Percentiles rank a stretch among this genome's conserved stretches.
Evolutionary conservation across 106 monocot genomes (phyloP).

Genomic region (Dioscorea zingiberensis): DNA sequence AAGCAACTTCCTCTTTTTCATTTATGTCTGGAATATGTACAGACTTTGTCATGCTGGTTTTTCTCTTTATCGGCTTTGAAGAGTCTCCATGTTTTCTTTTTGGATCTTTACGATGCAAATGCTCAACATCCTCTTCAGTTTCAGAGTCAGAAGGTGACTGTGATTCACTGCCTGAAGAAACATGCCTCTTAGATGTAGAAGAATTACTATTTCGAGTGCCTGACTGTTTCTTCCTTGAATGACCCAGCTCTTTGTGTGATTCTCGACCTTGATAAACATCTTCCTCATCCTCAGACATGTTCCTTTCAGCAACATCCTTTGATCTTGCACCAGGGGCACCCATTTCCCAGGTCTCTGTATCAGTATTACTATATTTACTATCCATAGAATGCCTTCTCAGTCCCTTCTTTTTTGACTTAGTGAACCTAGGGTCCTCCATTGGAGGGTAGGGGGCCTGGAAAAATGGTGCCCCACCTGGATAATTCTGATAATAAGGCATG

Average conservation of each 20-base stretch:
- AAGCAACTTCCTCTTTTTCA: conserved; percentile 28
- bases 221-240: conserved; percentile 63
- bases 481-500: conserved; percentile 83
- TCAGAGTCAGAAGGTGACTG: conserved; percentile 40
- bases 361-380: conserved; percentile 35
- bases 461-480: conserved; percentile 44
- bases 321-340: conserved; percentile 14
- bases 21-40: conserved; percentile 21
- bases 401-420: conserved; percentile 16
- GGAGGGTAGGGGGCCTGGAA: conserved; percentile 59
- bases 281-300: conserved; percentile 41
- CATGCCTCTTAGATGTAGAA: conserved; percentile 42
- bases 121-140: conserved; percentile 29
- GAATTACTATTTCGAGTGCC: conserved; percentile 35
- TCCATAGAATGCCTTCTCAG: conserved; percentile 47
- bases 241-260: conserved; percentile 40
- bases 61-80: conserved; percentile 45
- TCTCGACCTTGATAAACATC: conserved; percentile 24
- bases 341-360: conserved; percentile 14
- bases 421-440: conserved; percentile 40
- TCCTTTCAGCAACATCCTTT: conserved; percentile 27
- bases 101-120: conserved; percentile 8
- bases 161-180: conserved; percentile 50
- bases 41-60: conserved; percentile 21
- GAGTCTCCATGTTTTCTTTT: conserved; percentile 44